Base-by-base conservation (phyloP, 208 protist species). In the Leishmania arabica region DNA sequence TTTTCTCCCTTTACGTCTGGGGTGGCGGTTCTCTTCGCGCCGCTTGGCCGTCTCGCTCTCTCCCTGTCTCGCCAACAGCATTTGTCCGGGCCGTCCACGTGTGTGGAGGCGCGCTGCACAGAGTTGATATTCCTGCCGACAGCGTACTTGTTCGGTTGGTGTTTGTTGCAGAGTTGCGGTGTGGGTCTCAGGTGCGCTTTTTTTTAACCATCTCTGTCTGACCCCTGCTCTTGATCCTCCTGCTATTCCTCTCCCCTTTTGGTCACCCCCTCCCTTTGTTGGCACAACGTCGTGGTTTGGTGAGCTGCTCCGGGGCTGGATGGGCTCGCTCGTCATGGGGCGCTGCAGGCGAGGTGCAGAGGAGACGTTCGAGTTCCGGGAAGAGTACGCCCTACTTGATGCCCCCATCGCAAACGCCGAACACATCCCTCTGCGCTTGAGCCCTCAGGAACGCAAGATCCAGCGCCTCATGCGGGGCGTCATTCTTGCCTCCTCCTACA, bases 401-500 rank as follows among this genome's bases (percentile, higher is more conserved):
- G 90, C 95, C 65, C 93, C 93, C 27, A 95, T 97, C 78, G 77
- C 87, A 7, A 86, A 93, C 66, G 93, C 95, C 1, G 91, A 96
- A 64, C 87, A 92, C 83, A 95, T 98, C 75, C 97, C 97, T 8
- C 81, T 99, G 24, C 89, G 97, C 24, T 88, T 99, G 13, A 96
- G 74, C 54, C 83, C 82, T 19, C 82, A 84, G 37, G 97, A 99
- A 82, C 90, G 96, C 51, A 96, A 98, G 80, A 79, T 93, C 13
- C 93, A 98, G 78, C 94, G 97, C 19, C 85, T 99, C 40, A 95
- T 98, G 87, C 86, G 91, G 56, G 94, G 93, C 8, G 86, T 96
- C 75, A 91, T 99, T 72, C 82, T 93, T 21, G 92, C 94, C 27
- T 97, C 90, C 3, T 93, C 88, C 77, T 99, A 99, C 88, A 99